Conservation (phyloP, 441 rosid genomes). For the Sinapis alba region DNA sequence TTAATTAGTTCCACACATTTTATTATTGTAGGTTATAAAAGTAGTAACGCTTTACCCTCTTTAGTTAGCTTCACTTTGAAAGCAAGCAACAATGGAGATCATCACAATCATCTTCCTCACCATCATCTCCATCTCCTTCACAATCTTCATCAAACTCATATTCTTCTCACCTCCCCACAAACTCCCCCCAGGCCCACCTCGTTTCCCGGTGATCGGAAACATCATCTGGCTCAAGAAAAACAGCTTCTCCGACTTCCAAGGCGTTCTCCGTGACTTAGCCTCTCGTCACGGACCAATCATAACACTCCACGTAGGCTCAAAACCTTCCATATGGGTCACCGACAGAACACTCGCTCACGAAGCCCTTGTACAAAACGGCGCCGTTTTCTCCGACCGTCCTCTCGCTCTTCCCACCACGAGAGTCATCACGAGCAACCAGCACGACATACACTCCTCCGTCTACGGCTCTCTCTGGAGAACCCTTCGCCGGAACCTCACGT, state of each 20-base stretch:
- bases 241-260: slow-evolving; percentile 39
- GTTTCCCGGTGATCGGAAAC: slow-evolving; percentile 40
- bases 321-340: slow-evolving; percentile 40
- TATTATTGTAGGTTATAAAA: background rate
- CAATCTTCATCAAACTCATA: slow-evolving; percentile 30
- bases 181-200: slow-evolving; percentile 39
- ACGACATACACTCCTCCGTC: slow-evolving; percentile 43
- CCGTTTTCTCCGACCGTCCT: slow-evolving; percentile 40
- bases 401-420: slow-evolving; percentile 37
- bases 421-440: slow-evolving; percentile 36
- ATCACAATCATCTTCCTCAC: slow-evolving; percentile 28
- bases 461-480: slow-evolving; percentile 40
- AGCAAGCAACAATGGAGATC: slow-evolving; percentile 35
- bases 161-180: slow-evolving; percentile 22
- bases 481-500: slow-evolving; percentile 40
- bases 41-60: background rate
- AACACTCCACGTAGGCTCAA: slow-evolving; percentile 39
- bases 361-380: slow-evolving; percentile 39
- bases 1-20: background rate
- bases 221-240: slow-evolving; percentile 41
- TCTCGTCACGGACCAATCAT: slow-evolving; percentile 42
- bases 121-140: slow-evolving; percentile 14
- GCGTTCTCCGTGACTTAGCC: slow-evolving; percentile 36
- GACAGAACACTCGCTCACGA: slow-evolving; percentile 39
- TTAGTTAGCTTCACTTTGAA: background rate